Percentiles rank a stretch among this genome's conserved stretches.
Evolutionary conservation across 805 yeast species (phyloP).

Genomic region (Candida dendrica): DNA sequence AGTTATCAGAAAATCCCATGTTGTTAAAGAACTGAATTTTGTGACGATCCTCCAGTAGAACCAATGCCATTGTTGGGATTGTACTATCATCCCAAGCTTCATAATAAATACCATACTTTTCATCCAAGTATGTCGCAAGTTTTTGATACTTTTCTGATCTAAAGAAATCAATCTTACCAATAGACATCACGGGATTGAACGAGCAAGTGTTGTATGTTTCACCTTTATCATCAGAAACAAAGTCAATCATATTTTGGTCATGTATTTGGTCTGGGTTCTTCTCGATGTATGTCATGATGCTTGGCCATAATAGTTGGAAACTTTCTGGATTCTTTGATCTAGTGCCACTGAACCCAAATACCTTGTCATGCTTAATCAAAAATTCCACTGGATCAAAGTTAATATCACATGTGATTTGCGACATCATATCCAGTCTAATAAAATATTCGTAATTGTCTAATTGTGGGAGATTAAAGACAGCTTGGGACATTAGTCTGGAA

Average conservation of each 20-base stretch:
- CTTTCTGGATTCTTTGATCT: conserved; percentile 60
- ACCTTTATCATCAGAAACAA: conserved; percentile 66
- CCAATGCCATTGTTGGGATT: conserved; percentile 74
- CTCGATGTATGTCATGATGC: conserved; percentile 56
- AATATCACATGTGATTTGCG: conserved; percentile 38
- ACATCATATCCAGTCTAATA: conserved; percentile 43
- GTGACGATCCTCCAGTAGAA: conserved; percentile 57
- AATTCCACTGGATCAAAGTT: conserved; percentile 39
- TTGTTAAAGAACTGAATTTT: conserved; percentile 71
- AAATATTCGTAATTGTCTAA: conserved; percentile 41
- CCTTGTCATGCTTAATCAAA: conserved; percentile 44
- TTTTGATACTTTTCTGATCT: conserved; percentile 59
- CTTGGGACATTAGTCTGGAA: conserved; percentile 40
- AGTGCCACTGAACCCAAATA: conserved; percentile 62
- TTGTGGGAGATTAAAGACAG: conserved; percentile 36
- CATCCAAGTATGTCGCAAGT: conserved; percentile 63
- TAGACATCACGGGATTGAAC: conserved; percentile 84
- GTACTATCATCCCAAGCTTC: conserved; percentile 94
- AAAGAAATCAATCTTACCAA: conserved; percentile 71
- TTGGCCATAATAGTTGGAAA: conserved; percentile 71
- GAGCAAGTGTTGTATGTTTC: conserved; percentile 76
- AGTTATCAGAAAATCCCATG: conserved; percentile 68
- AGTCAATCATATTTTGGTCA: conserved; percentile 57
- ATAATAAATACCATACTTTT: conserved; percentile 76
- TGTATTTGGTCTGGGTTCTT: conserved; percentile 52